phyloP scores from a whole-genome alignment of 257 asterid species.

The Echites panduratus region DNA sequence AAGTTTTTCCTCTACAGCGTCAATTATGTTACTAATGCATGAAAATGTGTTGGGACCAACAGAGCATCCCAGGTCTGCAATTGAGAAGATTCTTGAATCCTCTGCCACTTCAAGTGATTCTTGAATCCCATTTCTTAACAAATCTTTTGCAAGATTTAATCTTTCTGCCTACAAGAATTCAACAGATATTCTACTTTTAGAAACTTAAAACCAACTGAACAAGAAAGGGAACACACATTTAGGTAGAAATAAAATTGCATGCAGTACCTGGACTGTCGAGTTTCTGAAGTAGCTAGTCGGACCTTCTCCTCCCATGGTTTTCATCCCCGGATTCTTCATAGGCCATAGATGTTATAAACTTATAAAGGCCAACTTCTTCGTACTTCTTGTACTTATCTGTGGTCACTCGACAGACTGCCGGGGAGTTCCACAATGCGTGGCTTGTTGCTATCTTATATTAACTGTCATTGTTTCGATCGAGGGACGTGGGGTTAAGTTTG shows the following conservation, averaged over 20 bases:
- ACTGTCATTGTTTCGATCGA: no score
- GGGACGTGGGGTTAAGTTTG: no score
- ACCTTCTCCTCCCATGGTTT: conserved; percentile 5
- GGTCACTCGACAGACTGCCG: no score
- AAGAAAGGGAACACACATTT: no score
- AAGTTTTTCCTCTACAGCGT: conserved; percentile 24
- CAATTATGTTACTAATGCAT: conserved; percentile 31
- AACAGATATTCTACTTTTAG: neutral
- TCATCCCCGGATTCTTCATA: neutral
- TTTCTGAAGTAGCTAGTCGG: conserved; percentile 8
- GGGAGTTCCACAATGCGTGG: no score
- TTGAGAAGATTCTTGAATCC: neutral
- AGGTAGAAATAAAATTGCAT: neutral
- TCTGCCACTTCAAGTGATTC: neutral
- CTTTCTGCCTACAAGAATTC: neutral
- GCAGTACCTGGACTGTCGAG: conserved; percentile 1
- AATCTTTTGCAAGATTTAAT: neutral
- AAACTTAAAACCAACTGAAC: neutral
- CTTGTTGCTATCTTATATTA: no score
- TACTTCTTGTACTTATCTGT: no score
- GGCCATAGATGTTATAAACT: neutral
- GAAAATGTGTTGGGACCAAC: conserved; percentile 47
- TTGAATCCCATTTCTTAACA: conserved; percentile 7
- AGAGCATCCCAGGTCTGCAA: conserved; percentile 55
- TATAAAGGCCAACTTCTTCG: no score